Percentiles rank a stretch among this genome's conserved stretches.
Conservation (phyloP, 768 basidiomycete species). For the Serendipita sp. region DNA sequence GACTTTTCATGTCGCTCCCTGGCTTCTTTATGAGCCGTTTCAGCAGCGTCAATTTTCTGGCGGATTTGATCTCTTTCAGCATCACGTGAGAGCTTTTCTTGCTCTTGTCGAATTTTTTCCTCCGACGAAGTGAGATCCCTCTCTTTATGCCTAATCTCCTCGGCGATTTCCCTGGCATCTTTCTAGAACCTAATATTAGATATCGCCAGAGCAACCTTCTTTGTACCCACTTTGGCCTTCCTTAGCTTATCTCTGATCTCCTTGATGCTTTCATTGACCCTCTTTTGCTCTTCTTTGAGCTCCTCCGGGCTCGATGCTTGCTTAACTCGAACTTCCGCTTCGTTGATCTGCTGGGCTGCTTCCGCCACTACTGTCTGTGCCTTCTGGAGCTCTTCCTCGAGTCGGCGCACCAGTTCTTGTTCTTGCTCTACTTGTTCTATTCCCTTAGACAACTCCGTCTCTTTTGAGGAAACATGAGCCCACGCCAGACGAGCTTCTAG, state of each 20-base stretch:
- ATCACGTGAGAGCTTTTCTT: background rate
- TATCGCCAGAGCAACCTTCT: background rate
- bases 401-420: slow-evolving; percentile 24
- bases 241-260: slow-evolving; percentile 29
- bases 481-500: slow-evolving; percentile 74
- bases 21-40: background rate
- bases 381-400: slow-evolving; percentile 24
- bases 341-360: slow-evolving; percentile 24
- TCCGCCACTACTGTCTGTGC: slow-evolving; percentile 24
- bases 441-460: slow-evolving; percentile 19
- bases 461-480: slow-evolving; percentile 64
- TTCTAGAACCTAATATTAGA: background rate
- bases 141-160: background rate
- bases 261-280: slow-evolving; percentile 27
- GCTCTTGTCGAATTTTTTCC: background rate
- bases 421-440: slow-evolving; percentile 28
- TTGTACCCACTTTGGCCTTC: slow-evolving; percentile 28
- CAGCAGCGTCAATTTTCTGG: background rate
- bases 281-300: slow-evolving; percentile 25
- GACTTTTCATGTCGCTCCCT: background rate
- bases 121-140: background rate
- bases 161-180: background rate
- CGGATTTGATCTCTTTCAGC: background rate
- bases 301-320: slow-evolving; percentile 33
- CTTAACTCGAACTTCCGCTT: slow-evolving; percentile 25